Conservation (phyloP, 2,329 filamentous ascomycete genomes). For the Pseudogymnoascus sp. region DNA sequence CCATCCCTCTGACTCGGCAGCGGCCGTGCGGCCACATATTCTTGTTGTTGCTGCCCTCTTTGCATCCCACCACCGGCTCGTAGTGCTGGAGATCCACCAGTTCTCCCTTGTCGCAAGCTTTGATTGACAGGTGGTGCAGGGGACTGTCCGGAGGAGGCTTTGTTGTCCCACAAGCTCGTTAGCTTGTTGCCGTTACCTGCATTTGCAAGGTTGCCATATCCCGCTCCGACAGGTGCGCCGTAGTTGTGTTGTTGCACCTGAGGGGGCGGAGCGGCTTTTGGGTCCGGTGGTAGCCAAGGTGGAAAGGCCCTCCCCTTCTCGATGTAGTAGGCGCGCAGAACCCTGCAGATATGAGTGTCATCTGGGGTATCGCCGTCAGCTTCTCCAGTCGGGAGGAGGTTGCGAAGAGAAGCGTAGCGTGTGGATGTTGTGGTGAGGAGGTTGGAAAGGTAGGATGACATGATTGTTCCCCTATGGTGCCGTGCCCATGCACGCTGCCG, state of each 20-base stretch:
- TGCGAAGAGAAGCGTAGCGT: slow-evolving; percentile 52
- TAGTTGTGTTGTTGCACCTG: slow-evolving; percentile 34
- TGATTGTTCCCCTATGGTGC: slow-evolving; percentile 27
- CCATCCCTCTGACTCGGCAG: slow-evolving; percentile 65
- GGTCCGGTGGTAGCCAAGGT: slow-evolving; percentile 80
- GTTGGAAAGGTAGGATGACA: slow-evolving; percentile 77
- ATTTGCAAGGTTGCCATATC: slow-evolving; percentile 41
- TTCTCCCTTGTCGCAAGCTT: slow-evolving; percentile 38
- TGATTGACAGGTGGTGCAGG: slow-evolving; percentile 29
- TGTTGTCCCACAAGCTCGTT: slow-evolving; percentile 50
- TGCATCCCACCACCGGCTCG: slow-evolving; percentile 25
- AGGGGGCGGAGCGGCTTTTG: slow-evolving; percentile 56
- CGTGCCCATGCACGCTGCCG: background rate
- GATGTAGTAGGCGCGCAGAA: slow-evolving; percentile 83
- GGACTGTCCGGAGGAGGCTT: slow-evolving; percentile 17
- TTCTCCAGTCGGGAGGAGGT: slow-evolving; percentile 59
- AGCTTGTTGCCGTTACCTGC: slow-evolving; percentile 33
- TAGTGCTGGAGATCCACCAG: slow-evolving; percentile 23
- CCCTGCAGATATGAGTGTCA: slow-evolving; percentile 89
- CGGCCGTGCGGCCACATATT: slow-evolving; percentile 41
- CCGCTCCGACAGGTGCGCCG: slow-evolving; percentile 37
- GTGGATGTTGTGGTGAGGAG: slow-evolving; percentile 57
- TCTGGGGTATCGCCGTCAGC: slow-evolving; percentile 70
- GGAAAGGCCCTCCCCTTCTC: slow-evolving; percentile 79
- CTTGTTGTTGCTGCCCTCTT: slow-evolving; percentile 13